Conservation (phyloP, 2,329 filamentous ascomycete genomes). For the Calycina marina region DNA sequence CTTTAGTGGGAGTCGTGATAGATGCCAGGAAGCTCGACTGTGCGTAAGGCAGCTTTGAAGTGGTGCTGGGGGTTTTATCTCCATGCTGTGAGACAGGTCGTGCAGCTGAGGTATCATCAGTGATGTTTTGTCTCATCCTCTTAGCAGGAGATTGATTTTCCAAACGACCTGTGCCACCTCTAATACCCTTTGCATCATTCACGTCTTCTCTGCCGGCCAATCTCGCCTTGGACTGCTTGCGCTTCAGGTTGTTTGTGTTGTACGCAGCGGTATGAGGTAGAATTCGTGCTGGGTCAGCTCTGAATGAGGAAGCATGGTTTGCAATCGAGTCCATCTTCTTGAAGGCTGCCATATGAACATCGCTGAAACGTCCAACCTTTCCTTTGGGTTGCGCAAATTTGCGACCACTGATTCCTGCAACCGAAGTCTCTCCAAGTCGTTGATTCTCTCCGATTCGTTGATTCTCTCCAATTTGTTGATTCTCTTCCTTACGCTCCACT, state of each 20-base stretch:
- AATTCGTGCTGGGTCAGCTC: constrained; percentile 38
- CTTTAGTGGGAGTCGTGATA: constrained; percentile 65
- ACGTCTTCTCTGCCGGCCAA: constrained; percentile 43
- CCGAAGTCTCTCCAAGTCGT: constrained; percentile 27
- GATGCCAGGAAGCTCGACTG: constrained; percentile 34
- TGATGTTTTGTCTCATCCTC: constrained; percentile 50
- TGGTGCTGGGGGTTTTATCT: constrained; percentile 23
- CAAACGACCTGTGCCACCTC: constrained; percentile 10
- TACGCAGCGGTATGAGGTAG: constrained; percentile 32
- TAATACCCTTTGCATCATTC: constrained; percentile 14
- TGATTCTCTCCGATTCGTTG: constrained; percentile 33
- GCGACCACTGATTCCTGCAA: constrained; percentile 33
- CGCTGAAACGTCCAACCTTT: constrained; percentile 66
- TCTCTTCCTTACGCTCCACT: constrained; percentile 43
- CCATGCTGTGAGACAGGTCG: constrained; percentile 41
- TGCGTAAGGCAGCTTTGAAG: constrained; percentile 28
- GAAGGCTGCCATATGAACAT: constrained; percentile 75
- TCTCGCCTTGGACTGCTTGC: constrained; percentile 44
- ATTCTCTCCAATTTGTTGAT: constrained; percentile 33
- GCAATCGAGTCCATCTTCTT: constrained; percentile 97
- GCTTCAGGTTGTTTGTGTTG: constrained; percentile 28
- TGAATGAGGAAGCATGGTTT: constrained; percentile 67
- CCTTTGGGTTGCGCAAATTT: constrained; percentile 71
- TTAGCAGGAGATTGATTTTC: constrained; percentile 39
- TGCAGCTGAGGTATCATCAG: constrained; percentile 54